Base-by-base conservation (phyloP, 352 stramenopile species). In the Globisporangium solare region DNA sequence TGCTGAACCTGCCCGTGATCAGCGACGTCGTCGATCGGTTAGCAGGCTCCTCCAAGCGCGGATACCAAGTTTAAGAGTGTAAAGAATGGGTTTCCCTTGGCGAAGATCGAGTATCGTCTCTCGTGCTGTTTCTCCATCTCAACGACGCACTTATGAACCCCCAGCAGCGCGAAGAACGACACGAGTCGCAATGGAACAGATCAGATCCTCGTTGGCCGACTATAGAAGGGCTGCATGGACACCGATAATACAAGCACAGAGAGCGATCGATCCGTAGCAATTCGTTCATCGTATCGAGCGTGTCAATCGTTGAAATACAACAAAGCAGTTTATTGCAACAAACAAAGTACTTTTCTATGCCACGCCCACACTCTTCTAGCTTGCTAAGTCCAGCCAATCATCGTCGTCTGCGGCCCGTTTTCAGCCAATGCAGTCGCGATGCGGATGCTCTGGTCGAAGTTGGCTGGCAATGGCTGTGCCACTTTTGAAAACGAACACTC, bases 1-100 rank as follows among this genome's bases (percentile, higher is more conserved):
- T 97, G 51, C 79, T 98, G 18, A 89, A 83, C 60, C 67, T 96
- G 20, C 90, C 89, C 2, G 80, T 83, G 12, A 76, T 98, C 53
- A 79, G 77, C 43, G 69, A 89, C 39, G 46, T 90, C n/a, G 79
- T 94, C 31, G 86, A 96, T 73, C 77, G 82, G 56, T 68, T 96
- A 63, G 84, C 86, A 32, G 87, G 87, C n/a, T 74, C 69, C 14
- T 62, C 84, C 56, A 94, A 94, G 77, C 79, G 83, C 35, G 83
- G 83, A n/a, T 94, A 94, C 60, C 83, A 94, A 55, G 83, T 94
- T 20, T 94, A 83, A 73, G 18, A 27, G 39, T 43, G 13, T n/a
- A 43, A 43, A 15, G 39, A 35, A 35, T 8, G 27, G 7, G 27
- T 35, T 8, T 35, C 27, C 27, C 10, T 6, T 1, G 6, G 27